These are phyloP conservation scores for Xylariaceae sp. DNA, from an alignment of 2,329 filamentous ascomycete genomes.

Conservation along the genomic window DNA sequence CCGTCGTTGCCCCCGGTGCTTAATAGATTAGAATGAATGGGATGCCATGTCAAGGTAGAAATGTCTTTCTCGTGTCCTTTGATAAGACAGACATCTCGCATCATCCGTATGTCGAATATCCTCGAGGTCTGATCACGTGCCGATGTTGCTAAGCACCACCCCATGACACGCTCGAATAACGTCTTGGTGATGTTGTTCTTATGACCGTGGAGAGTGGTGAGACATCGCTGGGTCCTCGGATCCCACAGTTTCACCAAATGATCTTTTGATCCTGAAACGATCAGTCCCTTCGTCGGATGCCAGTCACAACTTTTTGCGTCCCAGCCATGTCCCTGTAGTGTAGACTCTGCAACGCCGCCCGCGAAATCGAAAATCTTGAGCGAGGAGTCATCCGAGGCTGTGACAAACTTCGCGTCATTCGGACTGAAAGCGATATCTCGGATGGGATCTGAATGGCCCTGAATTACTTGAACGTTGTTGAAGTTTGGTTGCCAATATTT, in stretches of 20 bases:
- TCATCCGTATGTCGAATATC: constrained; percentile 94
- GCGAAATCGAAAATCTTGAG: constrained; percentile 97
- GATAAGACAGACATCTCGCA: constrained; percentile 92
- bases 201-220: constrained; percentile 92
- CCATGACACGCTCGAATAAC: constrained; percentile 80
- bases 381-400: constrained; percentile 87
- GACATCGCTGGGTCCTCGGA: constrained; percentile 80
- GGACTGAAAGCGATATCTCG: constrained; percentile 90
- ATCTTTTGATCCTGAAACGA: constrained; percentile 96
- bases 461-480: constrained; percentile 94
- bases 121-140: constrained; percentile 89
- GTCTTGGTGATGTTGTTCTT: constrained; percentile 97
- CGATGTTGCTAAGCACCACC: constrained; percentile 82
- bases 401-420: constrained; percentile 93
- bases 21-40: constrained; percentile 81
- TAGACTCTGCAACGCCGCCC: constrained; percentile 74
- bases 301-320: constrained; percentile 96
- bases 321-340: constrained; percentile 92
- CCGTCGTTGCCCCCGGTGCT: constrained; percentile 90
- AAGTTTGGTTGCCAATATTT: constrained; percentile 99
- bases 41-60: constrained; percentile 89
- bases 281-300: constrained; percentile 90
- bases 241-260: constrained; percentile 98
- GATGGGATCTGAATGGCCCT: constrained; percentile 85
- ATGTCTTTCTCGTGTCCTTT: constrained; percentile 96